phyloP scores from a whole-genome alignment of 2,329 filamentous ascomycete genomes.

The Akanthomyces muscarius region DNA sequence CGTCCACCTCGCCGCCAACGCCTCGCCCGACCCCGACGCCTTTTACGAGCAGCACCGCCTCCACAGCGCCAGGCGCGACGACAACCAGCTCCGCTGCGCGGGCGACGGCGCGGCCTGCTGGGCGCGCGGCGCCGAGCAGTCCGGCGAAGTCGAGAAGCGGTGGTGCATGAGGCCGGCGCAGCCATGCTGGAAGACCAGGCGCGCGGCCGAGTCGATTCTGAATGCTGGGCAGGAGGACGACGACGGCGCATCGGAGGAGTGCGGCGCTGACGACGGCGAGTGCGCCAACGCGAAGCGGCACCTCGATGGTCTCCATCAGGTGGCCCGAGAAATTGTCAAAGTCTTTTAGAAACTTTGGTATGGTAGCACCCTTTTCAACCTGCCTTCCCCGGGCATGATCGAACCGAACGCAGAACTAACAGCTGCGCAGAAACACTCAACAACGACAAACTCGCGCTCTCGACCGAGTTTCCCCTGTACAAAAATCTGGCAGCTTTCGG shows the following conservation, averaged over 20 bases:
- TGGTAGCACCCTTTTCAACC: no score
- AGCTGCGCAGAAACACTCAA: not conserved
- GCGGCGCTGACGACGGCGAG: slow-evolving; percentile 27
- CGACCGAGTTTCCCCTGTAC: not conserved
- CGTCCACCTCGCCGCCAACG: slow-evolving; percentile 32
- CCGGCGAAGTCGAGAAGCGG: slow-evolving; percentile 25
- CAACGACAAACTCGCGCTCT: not conserved
- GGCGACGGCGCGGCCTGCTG: slow-evolving; percentile 33
- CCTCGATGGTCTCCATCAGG: slow-evolving; percentile 25
- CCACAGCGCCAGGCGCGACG: slow-evolving; percentile 6
- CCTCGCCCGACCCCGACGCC: slow-evolving; percentile 30
- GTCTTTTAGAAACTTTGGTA: slow-evolving; percentile 22
- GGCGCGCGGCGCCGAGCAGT: slow-evolving; percentile 33
- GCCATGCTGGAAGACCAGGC: slow-evolving; percentile 34
- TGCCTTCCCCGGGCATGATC: not conserved
- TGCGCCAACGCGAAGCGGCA: slow-evolving; percentile 40
- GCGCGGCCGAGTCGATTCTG: slow-evolving; percentile 35
- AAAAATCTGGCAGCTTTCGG: not conserved
- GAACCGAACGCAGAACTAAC: not conserved
- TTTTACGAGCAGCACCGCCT: slow-evolving; percentile 24
- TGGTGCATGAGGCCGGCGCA: slow-evolving; percentile 38
- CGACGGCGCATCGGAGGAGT: slow-evolving; percentile 23
- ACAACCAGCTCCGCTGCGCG: slow-evolving; percentile 25
- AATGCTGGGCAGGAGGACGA: slow-evolving; percentile 29
- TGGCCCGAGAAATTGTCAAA: slow-evolving; percentile 27